Evolutionary conservation across 352 stramenopile genomes (phyloP).

Genomic region (Phytophthora litchii): DNA sequence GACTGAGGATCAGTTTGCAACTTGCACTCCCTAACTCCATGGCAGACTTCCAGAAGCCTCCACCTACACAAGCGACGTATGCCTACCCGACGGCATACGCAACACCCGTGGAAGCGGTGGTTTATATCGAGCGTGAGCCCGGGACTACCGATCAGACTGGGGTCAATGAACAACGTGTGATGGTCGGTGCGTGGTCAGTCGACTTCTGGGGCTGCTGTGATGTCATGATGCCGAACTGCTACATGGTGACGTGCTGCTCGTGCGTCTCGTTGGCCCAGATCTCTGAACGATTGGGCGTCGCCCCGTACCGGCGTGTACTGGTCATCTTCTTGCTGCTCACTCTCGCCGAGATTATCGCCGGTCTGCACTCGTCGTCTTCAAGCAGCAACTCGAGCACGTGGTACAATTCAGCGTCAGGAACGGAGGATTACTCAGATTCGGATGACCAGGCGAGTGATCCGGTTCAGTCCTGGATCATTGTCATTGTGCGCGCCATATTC

Average conservation of each 20-base stretch:
- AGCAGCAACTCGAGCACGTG: constrained; percentile 2
- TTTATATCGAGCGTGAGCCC: constrained; percentile 19
- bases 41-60: constrained; percentile 30
- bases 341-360: constrained; percentile 38
- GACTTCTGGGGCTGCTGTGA: constrained; percentile 54
- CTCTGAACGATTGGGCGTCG: constrained; percentile 40
- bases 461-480: constrained; percentile 29
- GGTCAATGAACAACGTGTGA: constrained; percentile 22
- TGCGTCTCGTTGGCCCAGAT: constrained; percentile 62
- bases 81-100: constrained; percentile 25
- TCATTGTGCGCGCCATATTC: constrained; percentile 31
- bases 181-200: constrained; percentile 31
- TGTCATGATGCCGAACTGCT: constrained; percentile 47
- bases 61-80: constrained; percentile 3
- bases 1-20: too few species aligned
- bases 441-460: constrained; percentile 17
- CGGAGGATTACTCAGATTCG: constrained; percentile 2
- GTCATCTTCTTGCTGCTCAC: constrained; percentile 35
- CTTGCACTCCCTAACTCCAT: constrained; percentile 3
- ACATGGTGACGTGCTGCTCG: constrained; percentile 54
- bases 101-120: constrained; percentile 18
- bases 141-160: background rate
- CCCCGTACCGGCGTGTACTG: constrained; percentile 34
- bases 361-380: constrained; percentile 6
- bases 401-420: constrained; percentile 7